phyloP scores from a whole-genome alignment of 768 basidiomycete species.

The Naematelia aurantialba region DNA sequence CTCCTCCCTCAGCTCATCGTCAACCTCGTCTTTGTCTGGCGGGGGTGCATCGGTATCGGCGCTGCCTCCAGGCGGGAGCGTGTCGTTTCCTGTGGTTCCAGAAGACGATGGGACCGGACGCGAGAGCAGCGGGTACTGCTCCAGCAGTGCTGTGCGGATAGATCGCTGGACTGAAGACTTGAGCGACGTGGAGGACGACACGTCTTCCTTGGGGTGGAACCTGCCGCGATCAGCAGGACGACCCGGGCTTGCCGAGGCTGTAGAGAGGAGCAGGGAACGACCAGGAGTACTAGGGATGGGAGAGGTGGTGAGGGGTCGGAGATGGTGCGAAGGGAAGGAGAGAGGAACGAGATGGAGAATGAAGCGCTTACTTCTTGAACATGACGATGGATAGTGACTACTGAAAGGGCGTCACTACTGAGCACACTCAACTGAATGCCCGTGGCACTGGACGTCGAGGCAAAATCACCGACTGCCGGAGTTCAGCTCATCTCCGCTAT shows the following conservation, averaged over 20 bases:
- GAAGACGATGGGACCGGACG: slow-evolving; percentile 52
- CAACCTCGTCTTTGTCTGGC: slow-evolving; percentile 15
- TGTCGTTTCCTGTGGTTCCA: slow-evolving; percentile 1
- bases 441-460: too few relatives aligned
- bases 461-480: too few relatives aligned
- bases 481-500: neutral
- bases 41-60: neutral
- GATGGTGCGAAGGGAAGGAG: neutral
- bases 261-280: too few relatives aligned
- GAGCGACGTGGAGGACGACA: slow-evolving; percentile 82
- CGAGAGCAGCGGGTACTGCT: slow-evolving; percentile 62
- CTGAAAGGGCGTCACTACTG: neutral
- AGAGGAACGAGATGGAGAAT: neutral
- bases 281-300: neutral
- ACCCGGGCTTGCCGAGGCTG: too few relatives aligned
- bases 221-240: slow-evolving; percentile 42
- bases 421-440: neutral
- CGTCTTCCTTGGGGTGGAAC: slow-evolving; percentile 62
- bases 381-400: slow-evolving; percentile 34
- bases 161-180: slow-evolving; percentile 90
- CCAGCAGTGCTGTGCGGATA: slow-evolving; percentile 72
- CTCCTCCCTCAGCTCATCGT: slow-evolving; percentile 19
- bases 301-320: slow-evolving; percentile 5
- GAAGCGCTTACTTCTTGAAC: slow-evolving; percentile 50
- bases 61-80: neutral